Evolutionary conservation across 2,329 filamentous ascomycete genomes (phyloP).

Genomic region (Aspergillus sp.): DNA sequence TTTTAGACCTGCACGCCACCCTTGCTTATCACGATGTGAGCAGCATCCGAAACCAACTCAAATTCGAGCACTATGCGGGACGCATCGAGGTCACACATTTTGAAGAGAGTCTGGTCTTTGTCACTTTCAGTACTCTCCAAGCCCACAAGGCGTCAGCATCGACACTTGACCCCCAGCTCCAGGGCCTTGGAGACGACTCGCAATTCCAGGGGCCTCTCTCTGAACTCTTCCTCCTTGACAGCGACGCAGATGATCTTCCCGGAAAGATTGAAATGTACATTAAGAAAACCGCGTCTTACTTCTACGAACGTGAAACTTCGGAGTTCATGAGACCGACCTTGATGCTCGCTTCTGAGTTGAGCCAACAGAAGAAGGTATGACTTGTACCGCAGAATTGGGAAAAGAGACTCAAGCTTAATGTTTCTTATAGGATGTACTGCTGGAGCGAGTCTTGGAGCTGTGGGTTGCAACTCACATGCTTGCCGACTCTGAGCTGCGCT

Average conservation of each 20-base stretch:
- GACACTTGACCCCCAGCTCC: constrained; percentile 41
- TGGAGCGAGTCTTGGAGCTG: constrained; percentile 54
- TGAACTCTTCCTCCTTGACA: constrained; percentile 51
- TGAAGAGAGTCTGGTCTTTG: constrained; percentile 47
- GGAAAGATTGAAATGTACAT: constrained; percentile 56
- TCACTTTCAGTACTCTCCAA: constrained; percentile 47
- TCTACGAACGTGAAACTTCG: constrained; percentile 51
- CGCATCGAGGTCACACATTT: constrained; percentile 59
- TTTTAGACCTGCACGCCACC: constrained; percentile 49
- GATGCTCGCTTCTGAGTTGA: constrained; percentile 37
- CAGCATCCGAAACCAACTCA: constrained; percentile 49
- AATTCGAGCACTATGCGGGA: constrained; percentile 50
- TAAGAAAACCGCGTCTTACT: constrained; percentile 47
- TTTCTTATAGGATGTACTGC: constrained; percentile 41
- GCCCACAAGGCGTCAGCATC: constrained; percentile 38
- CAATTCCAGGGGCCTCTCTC: constrained; percentile 38
- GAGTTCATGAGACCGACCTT: constrained; percentile 54
- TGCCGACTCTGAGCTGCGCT: constrained; percentile 48
- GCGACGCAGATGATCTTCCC: constrained; percentile 50
- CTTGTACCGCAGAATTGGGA: background rate
- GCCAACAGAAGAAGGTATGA: constrained; percentile 38
- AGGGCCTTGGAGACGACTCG: constrained; percentile 40
- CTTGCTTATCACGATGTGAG: constrained; percentile 53
- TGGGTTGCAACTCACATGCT: constrained; percentile 58
- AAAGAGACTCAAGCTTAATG: background rate